Base-by-base conservation (phyloP, 352 stramenopile genomes). In the Globisporangium orthogonon region DNA sequence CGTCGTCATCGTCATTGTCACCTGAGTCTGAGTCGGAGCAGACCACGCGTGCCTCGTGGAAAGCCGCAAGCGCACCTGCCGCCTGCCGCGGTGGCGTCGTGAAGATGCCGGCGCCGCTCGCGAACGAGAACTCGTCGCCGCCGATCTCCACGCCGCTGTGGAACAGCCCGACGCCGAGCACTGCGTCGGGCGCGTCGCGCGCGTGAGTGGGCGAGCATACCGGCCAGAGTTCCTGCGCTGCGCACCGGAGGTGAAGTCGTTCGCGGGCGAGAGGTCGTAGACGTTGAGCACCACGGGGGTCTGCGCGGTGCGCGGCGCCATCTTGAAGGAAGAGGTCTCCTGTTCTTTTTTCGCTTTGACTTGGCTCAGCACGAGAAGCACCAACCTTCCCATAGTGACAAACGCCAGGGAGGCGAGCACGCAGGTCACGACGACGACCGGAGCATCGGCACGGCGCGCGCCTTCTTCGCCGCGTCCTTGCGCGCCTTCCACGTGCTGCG, bases 81-180 rank as follows among this genome's bases (percentile, higher is more conserved):
- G 71, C 86, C 55, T 92, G 70, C 52, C 70, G 73, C 10, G 91
- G 81, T 10, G 53, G 72, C 1, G 71, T 84, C 9, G 93, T 79
- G 71, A 97, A 97, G 46, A 98, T 78, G 43, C 94, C 94, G 9
- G 79, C 88, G 45, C 91, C 90, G 61, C 76, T 92, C 9, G 89
- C 94, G 70, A 95, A 98, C 41, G 83, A 96, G 62, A 95, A 98
- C 69, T 98, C 94, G 43, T 86, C 75, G 18, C 91, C 91, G 23
- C 69, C 78, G 52, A 98, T 90, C 68, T 98, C 91, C 37, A 98
- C 71, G 65, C 94, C 94, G 47, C 78, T 95, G 74, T 98, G 91
- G 74, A 94, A 95, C 28, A 97, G 68, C 15, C 89, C 94, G 28
- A 98, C 73, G n/a, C 94, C 94, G 29, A 86, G 63, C 52, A 65